phyloP scores from a whole-genome alignment of 169 alveolate species.

The Plasmodium relictum region DNA sequence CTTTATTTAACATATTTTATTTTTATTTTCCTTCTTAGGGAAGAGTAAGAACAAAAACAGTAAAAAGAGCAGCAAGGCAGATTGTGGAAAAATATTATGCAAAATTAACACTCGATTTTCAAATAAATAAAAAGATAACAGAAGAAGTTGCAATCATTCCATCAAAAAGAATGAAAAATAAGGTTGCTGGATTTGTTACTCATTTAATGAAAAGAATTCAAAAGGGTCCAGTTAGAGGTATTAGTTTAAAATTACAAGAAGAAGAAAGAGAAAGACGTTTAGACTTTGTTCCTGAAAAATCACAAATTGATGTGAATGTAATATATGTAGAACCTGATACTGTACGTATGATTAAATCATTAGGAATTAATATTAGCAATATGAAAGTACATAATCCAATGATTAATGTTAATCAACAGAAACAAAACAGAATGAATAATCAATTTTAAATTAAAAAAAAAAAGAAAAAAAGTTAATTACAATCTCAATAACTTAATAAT shows the following conservation, averaged over 20 bases:
- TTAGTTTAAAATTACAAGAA: conserved; percentile 99
- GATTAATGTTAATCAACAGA: conserved; percentile 69
- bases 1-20: background rate
- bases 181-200: conserved; percentile 98
- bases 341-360: conserved; percentile 90
- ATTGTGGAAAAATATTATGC: conserved; percentile 98
- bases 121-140: conserved; percentile 98
- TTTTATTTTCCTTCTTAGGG: conserved; percentile 91
- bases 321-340: conserved; percentile 93
- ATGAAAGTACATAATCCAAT: conserved; percentile 81
- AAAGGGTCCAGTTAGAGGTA: conserved; percentile 99
- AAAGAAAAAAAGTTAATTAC: background rate
- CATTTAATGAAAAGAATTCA: conserved; percentile 96
- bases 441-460: conserved; percentile 23
- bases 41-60: conserved; percentile 99
- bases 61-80: conserved; percentile 99
- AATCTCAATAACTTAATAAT: too few species aligned
- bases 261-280: conserved; percentile 99
- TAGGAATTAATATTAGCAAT: conserved; percentile 88
- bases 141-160: conserved; percentile 99
- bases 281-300: conserved; percentile 97
- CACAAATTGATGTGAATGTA: conserved; percentile 93
- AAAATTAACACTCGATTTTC: conserved; percentile 97
- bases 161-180: conserved; percentile 98
- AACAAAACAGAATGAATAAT: conserved; percentile 69